phyloP scores from a whole-genome alignment of 164 flowering plant genomes.

The Stephania cephalantha region DNA sequence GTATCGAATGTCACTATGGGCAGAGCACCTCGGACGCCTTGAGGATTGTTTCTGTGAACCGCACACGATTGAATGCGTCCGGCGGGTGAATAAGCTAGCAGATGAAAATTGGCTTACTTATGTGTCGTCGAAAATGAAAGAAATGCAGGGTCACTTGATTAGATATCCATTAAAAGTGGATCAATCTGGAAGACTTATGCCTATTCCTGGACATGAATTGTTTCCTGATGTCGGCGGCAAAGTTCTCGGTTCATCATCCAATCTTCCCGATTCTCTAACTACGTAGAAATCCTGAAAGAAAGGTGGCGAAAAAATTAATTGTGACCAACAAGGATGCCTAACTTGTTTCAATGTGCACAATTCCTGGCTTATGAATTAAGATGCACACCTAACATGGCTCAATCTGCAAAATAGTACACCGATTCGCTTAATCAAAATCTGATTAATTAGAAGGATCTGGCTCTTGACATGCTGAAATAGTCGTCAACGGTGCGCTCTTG shows the following conservation, averaged over 20 bases:
- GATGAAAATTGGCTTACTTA: conserved; percentile 44
- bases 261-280: conserved; percentile 71
- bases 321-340: neutral
- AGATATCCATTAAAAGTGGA: conserved; percentile 50
- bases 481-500: neutral
- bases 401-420: neutral
- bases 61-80: conserved; percentile 37
- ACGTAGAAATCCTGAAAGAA: conserved; percentile 25
- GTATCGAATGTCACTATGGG: conserved; percentile 79
- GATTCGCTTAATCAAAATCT: neutral
- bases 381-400: neutral
- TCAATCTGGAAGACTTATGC: conserved; percentile 40
- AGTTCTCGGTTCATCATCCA: conserved; percentile 56
- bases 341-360: neutral
- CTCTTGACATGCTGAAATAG: neutral
- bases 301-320: neutral
- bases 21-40: conserved; percentile 52
- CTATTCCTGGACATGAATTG: conserved; percentile 46
- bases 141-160: conserved; percentile 57
- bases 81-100: conserved; percentile 39
- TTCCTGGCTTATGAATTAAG: neutral
- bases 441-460: neutral
- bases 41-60: conserved; percentile 46
- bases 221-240: conserved; percentile 89
- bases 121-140: conserved; percentile 26